Evolutionary conservation across 108 stramenopile species (phyloP), one percentile per base, ranked within the genome.

Genomic region (Parmales sp.): DNA sequence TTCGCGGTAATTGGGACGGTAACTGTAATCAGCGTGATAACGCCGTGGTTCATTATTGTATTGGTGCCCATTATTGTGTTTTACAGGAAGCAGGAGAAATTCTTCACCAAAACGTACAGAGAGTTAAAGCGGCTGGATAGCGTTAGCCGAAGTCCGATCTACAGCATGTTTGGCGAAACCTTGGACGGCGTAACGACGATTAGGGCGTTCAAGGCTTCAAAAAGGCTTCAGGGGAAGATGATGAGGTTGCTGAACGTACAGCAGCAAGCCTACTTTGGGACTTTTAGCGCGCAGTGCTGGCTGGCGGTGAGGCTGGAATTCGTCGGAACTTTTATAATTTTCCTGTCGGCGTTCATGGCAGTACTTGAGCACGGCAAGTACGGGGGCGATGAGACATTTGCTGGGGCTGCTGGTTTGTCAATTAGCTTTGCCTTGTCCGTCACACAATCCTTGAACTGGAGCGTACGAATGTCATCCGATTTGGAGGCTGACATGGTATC

Each of bases 361-460:
- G 91, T 95, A 16, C 51, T 86, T 25, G 37, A 83, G 50, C 74
- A 69, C 25, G 48, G 26, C 0, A 23, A 22, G 9, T 23, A 48
- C 19, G 70, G 68, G 1, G 80, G 76, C 8, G 76, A 89, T 65
- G 79, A 80, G 39, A 22, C 60, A 16, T 88, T 87, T 69, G 94
- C 92, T 0, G 93, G 93, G n/a, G 65, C 93, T n/a, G 95, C 93
- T 11, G 98, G 95, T 13, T 78, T 97, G 29, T 76, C 91, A 8
- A 86, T 99, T 29, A 88, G 90, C 13, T 96, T 88, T 78, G 87
- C 92, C 1, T 67, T 98, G 37, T 70, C 69, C 29, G 77, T 95
- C 38, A 97, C 96, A 64, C 90, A 93, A 69, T 50, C 78, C 16
- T 77, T 98, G 45, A 94, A 93, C 68, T 98, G 95, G 95, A 83